A percentile compares a stretch with the other conserved stretches of the same genome.
These are phyloP conservation scores for Diaporthe batatas DNA, from an alignment of 2,329 filamentous ascomycete genomes.

Conservation along the genomic window DNA sequence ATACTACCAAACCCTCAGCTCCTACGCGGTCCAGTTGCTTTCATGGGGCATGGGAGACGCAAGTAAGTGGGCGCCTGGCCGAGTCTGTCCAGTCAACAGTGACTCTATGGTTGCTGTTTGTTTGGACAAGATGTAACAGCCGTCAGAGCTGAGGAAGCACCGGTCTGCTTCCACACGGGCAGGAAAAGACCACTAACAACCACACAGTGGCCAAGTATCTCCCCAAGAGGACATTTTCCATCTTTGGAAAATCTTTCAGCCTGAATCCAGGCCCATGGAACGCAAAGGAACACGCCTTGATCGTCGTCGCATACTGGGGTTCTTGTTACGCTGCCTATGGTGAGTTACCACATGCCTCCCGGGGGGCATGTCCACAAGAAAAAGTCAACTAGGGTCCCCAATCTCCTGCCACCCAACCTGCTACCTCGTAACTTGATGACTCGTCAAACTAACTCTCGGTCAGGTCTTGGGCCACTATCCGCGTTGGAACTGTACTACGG, in stretches of 20 bases:
- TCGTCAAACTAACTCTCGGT: slow-evolving; percentile 47
- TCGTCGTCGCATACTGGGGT: slow-evolving; percentile 51
- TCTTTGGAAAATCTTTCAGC: slow-evolving; percentile 50
- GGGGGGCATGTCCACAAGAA: too few relatives aligned
- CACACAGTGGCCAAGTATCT: slow-evolving; percentile 45
- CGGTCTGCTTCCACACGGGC: too few relatives aligned
- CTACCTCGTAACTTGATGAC: neutral
- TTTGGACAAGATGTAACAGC: neutral
- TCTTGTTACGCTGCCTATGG: slow-evolving; percentile 37
- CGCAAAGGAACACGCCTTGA: slow-evolving; percentile 51
- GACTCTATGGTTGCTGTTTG: neutral
- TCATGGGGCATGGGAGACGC: slow-evolving; percentile 51
- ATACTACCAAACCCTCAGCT: slow-evolving; percentile 47
- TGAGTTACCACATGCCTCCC: neutral
- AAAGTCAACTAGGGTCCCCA: too few relatives aligned
- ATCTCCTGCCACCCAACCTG: too few relatives aligned
- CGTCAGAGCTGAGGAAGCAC: neutral
- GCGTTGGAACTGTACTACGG: slow-evolving; percentile 50
- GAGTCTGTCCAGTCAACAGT: neutral
- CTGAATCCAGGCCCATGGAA: slow-evolving; percentile 52
- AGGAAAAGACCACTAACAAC: slow-evolving; percentile 8
- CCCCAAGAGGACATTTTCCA: slow-evolving; percentile 45
- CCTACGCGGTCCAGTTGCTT: slow-evolving; percentile 50
- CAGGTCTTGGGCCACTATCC: slow-evolving; percentile 49
- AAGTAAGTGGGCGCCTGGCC: neutral